Evolutionary conservation across 345 rosid genomes (phyloP).

Genomic region (Populus tremula): DNA sequence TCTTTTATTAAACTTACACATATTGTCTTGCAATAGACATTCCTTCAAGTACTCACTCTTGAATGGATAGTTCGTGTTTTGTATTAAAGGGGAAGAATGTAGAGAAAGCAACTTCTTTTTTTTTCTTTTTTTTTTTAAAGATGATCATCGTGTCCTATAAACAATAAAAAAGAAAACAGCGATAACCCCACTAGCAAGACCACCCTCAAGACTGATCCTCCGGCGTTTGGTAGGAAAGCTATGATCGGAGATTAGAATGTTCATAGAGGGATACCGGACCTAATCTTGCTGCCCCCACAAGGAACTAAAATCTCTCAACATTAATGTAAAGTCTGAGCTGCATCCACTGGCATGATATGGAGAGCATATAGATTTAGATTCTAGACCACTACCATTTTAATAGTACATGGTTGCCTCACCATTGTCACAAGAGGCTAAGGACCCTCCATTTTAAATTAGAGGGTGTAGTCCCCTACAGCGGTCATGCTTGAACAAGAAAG

Average conservation of each 20-base stretch:
- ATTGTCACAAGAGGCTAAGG: constrained; percentile 16
- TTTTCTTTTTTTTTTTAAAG: too few species aligned
- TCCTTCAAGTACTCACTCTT: constrained; percentile 13
- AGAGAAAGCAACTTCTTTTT: constrained; percentile 33
- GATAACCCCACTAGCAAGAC: constrained; percentile 22
- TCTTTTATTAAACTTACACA: not conserved
- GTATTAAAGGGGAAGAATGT: constrained; percentile 36
- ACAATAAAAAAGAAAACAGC: not conserved
- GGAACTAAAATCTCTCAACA: constrained; percentile 18
- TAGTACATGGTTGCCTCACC: not conserved
- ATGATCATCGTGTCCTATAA: not conserved
- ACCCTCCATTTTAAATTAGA: constrained; percentile 8
- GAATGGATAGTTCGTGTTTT: constrained; percentile 10
- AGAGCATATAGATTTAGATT: not conserved
- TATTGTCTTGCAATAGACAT: not conserved
- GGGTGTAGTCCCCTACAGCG: constrained; percentile 32
- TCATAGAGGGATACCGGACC: constrained; percentile 21
- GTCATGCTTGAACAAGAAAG: constrained; percentile 25
- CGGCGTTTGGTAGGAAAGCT: constrained; percentile 3
- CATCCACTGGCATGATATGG: constrained; percentile 2
- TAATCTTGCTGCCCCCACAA: constrained; percentile 31
- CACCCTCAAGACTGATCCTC: not conserved
- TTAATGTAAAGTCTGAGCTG: constrained; percentile 13
- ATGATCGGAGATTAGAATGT: constrained; percentile 28
- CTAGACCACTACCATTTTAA: constrained; percentile 15